These are phyloP conservation scores for Tetrapisispora phaffii DNA, from an alignment of 805 yeast species.

Conservation along the genomic window DNA sequence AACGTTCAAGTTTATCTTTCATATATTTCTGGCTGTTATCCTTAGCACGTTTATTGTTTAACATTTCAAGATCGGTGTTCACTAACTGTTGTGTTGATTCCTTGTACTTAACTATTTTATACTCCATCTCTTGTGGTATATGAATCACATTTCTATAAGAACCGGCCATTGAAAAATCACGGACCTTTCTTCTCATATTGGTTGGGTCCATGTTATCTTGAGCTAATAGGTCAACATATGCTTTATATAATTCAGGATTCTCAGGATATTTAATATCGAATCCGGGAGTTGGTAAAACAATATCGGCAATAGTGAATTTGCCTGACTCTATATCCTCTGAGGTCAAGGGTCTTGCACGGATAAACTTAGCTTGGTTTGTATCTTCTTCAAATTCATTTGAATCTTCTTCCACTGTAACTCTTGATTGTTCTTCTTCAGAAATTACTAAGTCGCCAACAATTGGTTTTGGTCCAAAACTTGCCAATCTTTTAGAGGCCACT, in stretches of 20 bases:
- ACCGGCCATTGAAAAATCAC: slow-evolving; percentile 88
- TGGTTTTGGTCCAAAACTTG: slow-evolving; percentile 55
- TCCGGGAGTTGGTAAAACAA: slow-evolving; percentile 95
- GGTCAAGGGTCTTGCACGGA: slow-evolving; percentile 67
- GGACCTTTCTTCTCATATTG: slow-evolving; percentile 72
- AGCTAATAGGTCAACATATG: slow-evolving; percentile 65
- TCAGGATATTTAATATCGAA: slow-evolving; percentile 81
- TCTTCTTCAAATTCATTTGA: slow-evolving; percentile 59
- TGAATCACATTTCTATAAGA: slow-evolving; percentile 69
- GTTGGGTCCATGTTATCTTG: slow-evolving; percentile 76
- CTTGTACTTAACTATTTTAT: slow-evolving; percentile 49
- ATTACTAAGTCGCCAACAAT: slow-evolving; percentile 77
- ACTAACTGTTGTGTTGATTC: slow-evolving; percentile 63
- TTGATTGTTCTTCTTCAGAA: slow-evolving; percentile 17
- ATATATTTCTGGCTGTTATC: slow-evolving; percentile 25
- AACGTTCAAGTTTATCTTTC: slow-evolving; percentile 27
- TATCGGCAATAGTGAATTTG: slow-evolving; percentile 61
- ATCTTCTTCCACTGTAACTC: slow-evolving; percentile 25
- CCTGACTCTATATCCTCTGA: slow-evolving; percentile 55
- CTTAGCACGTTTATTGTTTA: slow-evolving; percentile 31
- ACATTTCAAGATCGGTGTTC: slow-evolving; percentile 63
- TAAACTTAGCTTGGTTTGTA: slow-evolving; percentile 43
- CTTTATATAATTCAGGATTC: slow-evolving; percentile 46
- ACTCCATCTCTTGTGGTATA: slow-evolving; percentile 55
- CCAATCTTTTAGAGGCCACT: slow-evolving; percentile 69